These are phyloP conservation scores for Aureobasidium sp. DNA, from an alignment of 2,329 filamentous ascomycete genomes.

Conservation along the genomic window DNA sequence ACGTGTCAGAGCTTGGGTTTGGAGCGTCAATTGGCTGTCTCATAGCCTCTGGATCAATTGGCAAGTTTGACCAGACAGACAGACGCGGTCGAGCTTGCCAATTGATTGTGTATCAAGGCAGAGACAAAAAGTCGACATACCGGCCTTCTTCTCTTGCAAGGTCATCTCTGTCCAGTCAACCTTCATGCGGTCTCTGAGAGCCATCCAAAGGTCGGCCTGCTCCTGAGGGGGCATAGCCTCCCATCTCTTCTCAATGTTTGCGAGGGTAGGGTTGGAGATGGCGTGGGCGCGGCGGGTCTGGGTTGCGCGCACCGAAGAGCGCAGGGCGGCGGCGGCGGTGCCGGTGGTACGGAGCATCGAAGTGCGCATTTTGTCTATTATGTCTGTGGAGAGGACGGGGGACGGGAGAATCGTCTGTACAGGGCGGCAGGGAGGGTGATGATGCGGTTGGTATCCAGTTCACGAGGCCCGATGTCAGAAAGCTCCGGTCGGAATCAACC, in stretches of 20 bases:
- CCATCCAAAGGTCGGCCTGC: slow-evolving; percentile 99
- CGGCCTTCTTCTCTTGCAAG: slow-evolving; percentile 96
- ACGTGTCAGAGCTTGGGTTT: slow-evolving; percentile 9
- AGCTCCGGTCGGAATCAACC: slow-evolving; percentile 8
- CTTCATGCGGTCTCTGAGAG: slow-evolving; percentile 97
- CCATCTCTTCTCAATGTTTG: slow-evolving; percentile 99
- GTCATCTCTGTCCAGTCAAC: slow-evolving; percentile 93
- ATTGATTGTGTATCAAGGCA: background rate
- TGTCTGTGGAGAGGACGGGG: background rate
- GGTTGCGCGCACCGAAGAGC: slow-evolving; percentile 23
- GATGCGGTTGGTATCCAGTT: slow-evolving; percentile 3
- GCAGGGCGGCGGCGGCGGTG: slow-evolving; percentile 17
- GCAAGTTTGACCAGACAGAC: background rate
- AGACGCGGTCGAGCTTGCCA: background rate
- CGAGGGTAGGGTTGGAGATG: slow-evolving; percentile 94
- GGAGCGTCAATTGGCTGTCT: background rate
- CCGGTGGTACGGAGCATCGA: slow-evolving; percentile 20
- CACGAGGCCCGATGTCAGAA: slow-evolving; percentile 3
- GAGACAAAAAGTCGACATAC: slow-evolving; percentile 53
- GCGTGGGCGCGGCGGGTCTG: slow-evolving; percentile 68
- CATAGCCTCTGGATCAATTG: background rate
- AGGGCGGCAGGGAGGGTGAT: slow-evolving; percentile 6
- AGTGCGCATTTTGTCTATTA: slow-evolving; percentile 19
- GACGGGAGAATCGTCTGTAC: slow-evolving; percentile 5
- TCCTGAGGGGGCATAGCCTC: slow-evolving; percentile 96